Base-by-base conservation (phyloP, 106 monocot species). In the Xerophyta viscosa region DNA sequence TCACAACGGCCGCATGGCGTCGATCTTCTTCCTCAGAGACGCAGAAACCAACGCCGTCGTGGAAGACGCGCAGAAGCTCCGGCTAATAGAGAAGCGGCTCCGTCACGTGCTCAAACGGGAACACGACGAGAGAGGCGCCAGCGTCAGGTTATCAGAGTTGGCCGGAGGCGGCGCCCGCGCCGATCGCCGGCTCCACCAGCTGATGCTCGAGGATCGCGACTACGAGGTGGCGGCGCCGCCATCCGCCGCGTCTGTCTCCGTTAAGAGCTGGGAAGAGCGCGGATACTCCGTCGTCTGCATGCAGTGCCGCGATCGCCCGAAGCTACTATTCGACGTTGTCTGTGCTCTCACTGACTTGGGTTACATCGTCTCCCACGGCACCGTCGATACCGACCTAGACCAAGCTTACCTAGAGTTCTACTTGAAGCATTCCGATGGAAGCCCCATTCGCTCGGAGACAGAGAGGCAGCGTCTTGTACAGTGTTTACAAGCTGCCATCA, bases 331-430 rank as follows among this genome's bases (percentile, higher is more conserved):
- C 60, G 91, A 91, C 61, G 61, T 85, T 23, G 75, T 91, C 1
- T 91, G 85, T 57, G 78, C 91, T 8, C 78, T 85, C 25, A 85
- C 81, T 7, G 85, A 91, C 45, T 75, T 91, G 91, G 75, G 81
- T n/a, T 91, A 86, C 54, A 67, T 85, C 7, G 72, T 91, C n/a
- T 91, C 77, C 57, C 91, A 91, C 58, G 88, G 79, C 37, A 83
- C 78, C 7, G 64, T 83, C 44, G 69, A 78, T 61, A 83, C 91
- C 8, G 29, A 47, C 22, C 64, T 41, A 15, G 71, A 72, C 18
- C 64, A 29, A 37, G 80, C 89, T 46, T 60, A 57, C 29, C 71
- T 68, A 65, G 89, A 96, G 51, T 96, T 96, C 51, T 96, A 84
- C 65, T 77, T 96, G 4, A 63, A 85, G 48, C 96, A 89, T 47